Base-by-base conservation (phyloP, 2,329 filamentous ascomycete genomes). In the Sporothrix pseudoabietina region DNA sequence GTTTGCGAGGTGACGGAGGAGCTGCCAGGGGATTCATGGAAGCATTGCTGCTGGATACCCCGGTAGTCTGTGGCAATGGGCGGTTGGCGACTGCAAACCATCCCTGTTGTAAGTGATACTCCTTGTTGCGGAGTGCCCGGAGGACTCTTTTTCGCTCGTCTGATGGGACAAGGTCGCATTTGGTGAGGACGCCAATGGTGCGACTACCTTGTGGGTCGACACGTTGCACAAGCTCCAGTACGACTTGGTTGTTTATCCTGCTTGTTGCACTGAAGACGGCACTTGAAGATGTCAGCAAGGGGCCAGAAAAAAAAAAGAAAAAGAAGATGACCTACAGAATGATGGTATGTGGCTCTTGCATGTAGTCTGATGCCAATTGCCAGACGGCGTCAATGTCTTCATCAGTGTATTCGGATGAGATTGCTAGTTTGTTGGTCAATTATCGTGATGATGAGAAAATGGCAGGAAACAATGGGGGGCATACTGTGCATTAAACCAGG, bases 401-500 rank as follows among this genome's bases (percentile, higher is more conserved):
- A 14, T 12, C 8, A 3, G 26, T 35, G 55, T 59, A 59, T 59
- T 59, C 55, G 5, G 55, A 59, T 1, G 55, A 59, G n/a, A 2
- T 35, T 26, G 55, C 55, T 59, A 26, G 7, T 14, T 19, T 9
- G 52, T 55, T 55, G 26, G 52, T 16, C 10, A 19, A 22, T n/a
- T 7, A 26, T 55, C n/a, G 7, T 9, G 26, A 8, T 16, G 12
- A 35, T 32, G 32, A 16, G 19, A 35, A 59, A 19, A 8, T 32
- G 35, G 8, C 14, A 59, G 10, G 2, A 35, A 26, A 59, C 14
- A 14, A 55, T 26, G 26, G 26, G 52, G 26, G 7, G 44, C 32
- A 12, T 69, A 74, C 72, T 71, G 35, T 69, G 69, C 49, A 74
- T 63, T 16, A 74, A 55, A 4, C 74, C 74, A 12, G 74, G 74